phyloP scores from a whole-genome alignment of 441 rosid species.

The Jatropha multifida region DNA sequence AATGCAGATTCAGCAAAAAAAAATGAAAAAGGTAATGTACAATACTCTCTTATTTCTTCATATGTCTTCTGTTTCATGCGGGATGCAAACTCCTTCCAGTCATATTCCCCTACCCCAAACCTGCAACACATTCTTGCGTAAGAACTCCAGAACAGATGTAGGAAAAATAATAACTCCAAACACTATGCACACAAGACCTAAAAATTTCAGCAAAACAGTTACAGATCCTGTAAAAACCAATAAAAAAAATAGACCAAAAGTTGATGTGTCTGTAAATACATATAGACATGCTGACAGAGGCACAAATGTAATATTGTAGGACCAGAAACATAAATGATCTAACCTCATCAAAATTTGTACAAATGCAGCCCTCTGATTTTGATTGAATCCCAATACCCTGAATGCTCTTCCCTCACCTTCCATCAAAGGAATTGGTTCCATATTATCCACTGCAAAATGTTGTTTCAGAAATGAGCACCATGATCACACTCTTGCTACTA shows the following conservation, averaged over 20 bases:
- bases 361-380: slow-evolving; percentile 93
- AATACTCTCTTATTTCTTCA: slow-evolving; percentile 84
- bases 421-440: slow-evolving; percentile 85
- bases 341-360: slow-evolving; percentile 96
- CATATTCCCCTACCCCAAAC: slow-evolving; percentile 89
- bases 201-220: slow-evolving; percentile 2
- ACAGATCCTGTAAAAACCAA: neutral
- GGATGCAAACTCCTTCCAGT: slow-evolving; percentile 83
- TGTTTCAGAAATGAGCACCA: slow-evolving; percentile 20
- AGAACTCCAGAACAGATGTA: slow-evolving; percentile 16
- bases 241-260: neutral
- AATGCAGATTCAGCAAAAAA: slow-evolving; percentile 1
- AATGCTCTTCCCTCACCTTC: slow-evolving; percentile 99
- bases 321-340: neutral
- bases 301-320: neutral
- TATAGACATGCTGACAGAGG: neutral
- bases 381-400: slow-evolving; percentile 91
- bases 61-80: slow-evolving; percentile 92
- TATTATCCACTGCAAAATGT: slow-evolving; percentile 52
- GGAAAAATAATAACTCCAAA: slow-evolving; percentile 11
- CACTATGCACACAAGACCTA: neutral
- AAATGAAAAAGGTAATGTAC: slow-evolving; percentile 25
- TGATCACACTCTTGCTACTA: slow-evolving; percentile 8
- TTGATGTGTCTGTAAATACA: neutral
- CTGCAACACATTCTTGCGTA: slow-evolving; percentile 41